Conservation (phyloP, 306 rosid genomes). For the Cucumis sativus region Cucumber_9930_V3 NC_026659.2:21084501-21085000, state of each 20-base stretch:
- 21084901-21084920: constrained; percentile 95
- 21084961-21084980: constrained; percentile 88
- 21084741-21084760: constrained; percentile 81
- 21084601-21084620: too few relatives aligned
- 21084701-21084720: constrained; percentile 91
- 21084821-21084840: constrained; percentile 90
- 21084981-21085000: constrained; percentile 95
- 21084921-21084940: constrained; percentile 96
- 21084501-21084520: constrained; percentile 77
- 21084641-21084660: constrained; percentile 95
- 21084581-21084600: too few relatives aligned
- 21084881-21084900: constrained; percentile 95
- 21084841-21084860: constrained; percentile 88
- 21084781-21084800: constrained; percentile 91
- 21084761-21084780: constrained; percentile 91
- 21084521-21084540: constrained; percentile 91
- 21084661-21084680: constrained; percentile 86
- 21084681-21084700: constrained; percentile 98
- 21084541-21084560: not conserved
- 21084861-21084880: constrained; percentile 88
- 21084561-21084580: too few relatives aligned
- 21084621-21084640: constrained; percentile 86
- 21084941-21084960: constrained; percentile 96
- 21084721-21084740: constrained; percentile 91
- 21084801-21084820: constrained; percentile 88